These are phyloP conservation scores for Penicillium expansum DNA, from an alignment of 2,329 filamentous ascomycete species.

Conservation along the genomic window DNA sequence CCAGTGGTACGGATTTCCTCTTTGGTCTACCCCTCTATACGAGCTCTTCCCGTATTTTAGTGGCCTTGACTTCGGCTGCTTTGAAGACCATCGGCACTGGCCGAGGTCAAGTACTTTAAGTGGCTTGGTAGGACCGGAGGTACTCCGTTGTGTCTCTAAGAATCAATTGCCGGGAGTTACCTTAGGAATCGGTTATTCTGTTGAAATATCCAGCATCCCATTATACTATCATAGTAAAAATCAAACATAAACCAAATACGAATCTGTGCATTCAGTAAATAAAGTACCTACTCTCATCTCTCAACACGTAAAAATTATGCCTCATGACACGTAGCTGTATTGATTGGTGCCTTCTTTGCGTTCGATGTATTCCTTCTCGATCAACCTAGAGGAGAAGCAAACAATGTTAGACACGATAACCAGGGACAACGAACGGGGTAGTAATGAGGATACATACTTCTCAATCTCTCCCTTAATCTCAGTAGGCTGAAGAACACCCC, in stretches of 20 bases:
- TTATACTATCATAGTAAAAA: no score
- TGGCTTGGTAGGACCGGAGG: neutral
- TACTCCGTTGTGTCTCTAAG: neutral
- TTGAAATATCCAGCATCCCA: no score
- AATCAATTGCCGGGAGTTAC: neutral
- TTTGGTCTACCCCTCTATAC: neutral
- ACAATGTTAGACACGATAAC: neutral
- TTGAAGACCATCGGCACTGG: neutral
- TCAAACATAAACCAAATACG: neutral
- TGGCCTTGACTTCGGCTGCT: neutral
- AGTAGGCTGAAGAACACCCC: conserved; percentile 77
- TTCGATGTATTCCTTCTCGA: conserved; percentile 92
- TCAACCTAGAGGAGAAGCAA: conserved; percentile 57
- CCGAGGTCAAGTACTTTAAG: neutral
- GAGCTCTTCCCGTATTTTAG: neutral
- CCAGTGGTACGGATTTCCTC: neutral
- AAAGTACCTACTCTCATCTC: conserved; percentile 1
- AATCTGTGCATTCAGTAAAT: neutral
- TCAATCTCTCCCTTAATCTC: conserved; percentile 98
- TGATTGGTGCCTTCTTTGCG: conserved; percentile 61
- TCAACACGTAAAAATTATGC: neutral
- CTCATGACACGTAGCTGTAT: conserved; percentile 70
- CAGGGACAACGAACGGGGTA: no score
- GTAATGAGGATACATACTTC: conserved; percentile 58
- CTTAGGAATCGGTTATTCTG: no score